Base-by-base conservation (phyloP, 2,329 filamentous ascomycete genomes). In the Epichloe scottii region DNA sequence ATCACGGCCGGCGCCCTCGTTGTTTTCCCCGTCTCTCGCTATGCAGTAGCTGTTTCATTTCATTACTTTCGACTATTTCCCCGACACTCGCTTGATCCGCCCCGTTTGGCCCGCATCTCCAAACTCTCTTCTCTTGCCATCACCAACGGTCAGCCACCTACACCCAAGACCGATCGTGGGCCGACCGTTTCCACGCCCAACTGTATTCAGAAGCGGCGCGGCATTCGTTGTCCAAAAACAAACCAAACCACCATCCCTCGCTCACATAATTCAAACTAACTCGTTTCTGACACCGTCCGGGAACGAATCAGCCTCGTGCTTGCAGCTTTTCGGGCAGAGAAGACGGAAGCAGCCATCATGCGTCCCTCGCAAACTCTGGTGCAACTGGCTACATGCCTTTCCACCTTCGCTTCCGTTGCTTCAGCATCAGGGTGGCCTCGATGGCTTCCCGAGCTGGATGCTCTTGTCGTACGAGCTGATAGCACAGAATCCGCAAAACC, bases 351-450 rank as follows among this genome's bases (percentile, higher is more conserved):
- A 23, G 17, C 26, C 49, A 45, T 37, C 58, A 64, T 81, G 78
- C 77, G 70, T 70, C 64, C 72, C 55, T 66, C 72, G 55, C 64
- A 65, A 46, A 68, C 69, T 47, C 58, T 78, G 50, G 63, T 72
- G 61, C 70, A 73, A 43, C 60, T 78, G 57, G 71, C 76, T 48
- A 56, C 75, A 51, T 68, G 79, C 57, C 68, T 82, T 15, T 66
- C 66, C 42, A 72, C 78, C 34, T 64, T 81, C 49, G 66, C 74
- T 8, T 69, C 73, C 15, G 56, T 77, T 26, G 71, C 72, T 14
- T 71, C 76, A 21, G 71, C 72, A n/a, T 71, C 75, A 50, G 77
- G 73, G 51, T 81, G 78, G 78, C 74, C 78, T 19, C 66, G 63
- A 55, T 80, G 75, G 72, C 65, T 81, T 38, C 77, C 78, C 17